A percentile compares a stretch with the other conserved stretches of the same genome.
phyloP scores from a whole-genome alignment of 2,329 filamentous ascomycete species.

The Didymella arachidicola region DNA sequence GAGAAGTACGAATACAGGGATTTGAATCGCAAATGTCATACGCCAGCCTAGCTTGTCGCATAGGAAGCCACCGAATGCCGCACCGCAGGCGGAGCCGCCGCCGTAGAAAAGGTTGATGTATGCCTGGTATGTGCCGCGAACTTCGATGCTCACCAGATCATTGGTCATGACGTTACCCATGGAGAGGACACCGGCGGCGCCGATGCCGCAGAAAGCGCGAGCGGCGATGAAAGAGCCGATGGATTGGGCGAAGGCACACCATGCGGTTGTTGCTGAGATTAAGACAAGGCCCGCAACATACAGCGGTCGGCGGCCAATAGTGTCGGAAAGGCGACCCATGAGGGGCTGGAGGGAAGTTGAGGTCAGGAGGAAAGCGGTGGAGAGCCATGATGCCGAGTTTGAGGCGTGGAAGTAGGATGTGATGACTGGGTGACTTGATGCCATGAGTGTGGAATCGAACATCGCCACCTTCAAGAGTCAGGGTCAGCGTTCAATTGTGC shows the following conservation, averaged over 20 bases:
- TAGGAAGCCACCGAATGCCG: slow-evolving; percentile 73
- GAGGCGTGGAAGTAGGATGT: slow-evolving; percentile 80
- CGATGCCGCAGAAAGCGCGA: slow-evolving; percentile 74
- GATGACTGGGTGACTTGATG: slow-evolving; percentile 80
- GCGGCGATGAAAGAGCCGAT: slow-evolving; percentile 76
- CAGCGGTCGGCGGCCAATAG: slow-evolving; percentile 71
- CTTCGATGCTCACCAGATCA: slow-evolving; percentile 77
- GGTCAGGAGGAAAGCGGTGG: slow-evolving; percentile 79
- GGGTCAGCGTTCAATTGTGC: slow-evolving; percentile 41
- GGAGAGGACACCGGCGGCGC: slow-evolving; percentile 74
- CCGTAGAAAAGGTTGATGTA: slow-evolving; percentile 72
- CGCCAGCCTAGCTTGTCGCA: slow-evolving; percentile 76
- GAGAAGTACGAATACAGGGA: slow-evolving; percentile 58
- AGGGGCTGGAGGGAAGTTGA: slow-evolving; percentile 79
- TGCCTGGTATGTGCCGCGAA: slow-evolving; percentile 75
- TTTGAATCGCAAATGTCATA: slow-evolving; percentile 68
- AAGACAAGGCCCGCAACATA: slow-evolving; percentile 70
- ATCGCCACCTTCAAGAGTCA: slow-evolving; percentile 43
- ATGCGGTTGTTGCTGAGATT: slow-evolving; percentile 70
- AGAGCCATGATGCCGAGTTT: slow-evolving; percentile 83
- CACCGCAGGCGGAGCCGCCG: slow-evolving; percentile 61
- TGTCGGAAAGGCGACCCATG: slow-evolving; percentile 76
- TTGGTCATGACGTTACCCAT: slow-evolving; percentile 75
- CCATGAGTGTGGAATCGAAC: slow-evolving; percentile 84
- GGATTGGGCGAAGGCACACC: slow-evolving; percentile 72